Base-by-base conservation (phyloP, 2,329 filamentous ascomycete species). In the Talaromyces islandicus region DNA sequence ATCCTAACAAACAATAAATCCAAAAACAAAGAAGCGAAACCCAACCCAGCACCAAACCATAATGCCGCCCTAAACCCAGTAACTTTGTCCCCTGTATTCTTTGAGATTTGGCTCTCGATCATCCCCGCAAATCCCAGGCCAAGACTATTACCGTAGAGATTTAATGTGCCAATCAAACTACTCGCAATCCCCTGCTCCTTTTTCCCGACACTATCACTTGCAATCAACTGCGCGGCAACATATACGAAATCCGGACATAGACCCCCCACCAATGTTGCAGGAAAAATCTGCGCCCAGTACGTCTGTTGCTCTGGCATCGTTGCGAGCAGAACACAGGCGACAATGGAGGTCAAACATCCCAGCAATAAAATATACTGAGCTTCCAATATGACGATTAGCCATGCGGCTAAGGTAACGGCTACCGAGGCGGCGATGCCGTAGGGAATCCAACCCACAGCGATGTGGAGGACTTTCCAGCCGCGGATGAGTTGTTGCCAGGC, bases 171-270 rank as follows among this genome's bases (percentile, higher is more conserved):
- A 7, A 84, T 75, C 2, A 84, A 67, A n/a, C 75, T 79, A 0
- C 77, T 78, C 0, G 81, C 81, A 2, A 83, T 72, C 0, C 82
- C 82, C 56, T 84, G 81, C 21, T 84, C 73, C 5, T 75, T 72
- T 2, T 74, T 71, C 1, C 66, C 71, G 27, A 84, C 81, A 0
- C 75, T 76, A 59, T 83, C 82, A 57, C 81, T 83, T 0, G 81
- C 79, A 56, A 84, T 81, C 3, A 84, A 80, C 61, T 83, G 80
- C 0, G 80, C 80, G 0, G 79, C 79, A 0, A 80, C 77, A 55
- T 78, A 82, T 5, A 81, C 73, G 3, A 83, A 76, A 61, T 84
- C 81, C 0, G 80, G 79, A 32, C 77, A 80, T 64, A 74, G 73
- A 0, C 67, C 61, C n/a, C 70, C 68, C 6, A 76, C 60, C 4